Conservation (phyloP, 345 rosid species). For the Murraya koenigii region DNA sequence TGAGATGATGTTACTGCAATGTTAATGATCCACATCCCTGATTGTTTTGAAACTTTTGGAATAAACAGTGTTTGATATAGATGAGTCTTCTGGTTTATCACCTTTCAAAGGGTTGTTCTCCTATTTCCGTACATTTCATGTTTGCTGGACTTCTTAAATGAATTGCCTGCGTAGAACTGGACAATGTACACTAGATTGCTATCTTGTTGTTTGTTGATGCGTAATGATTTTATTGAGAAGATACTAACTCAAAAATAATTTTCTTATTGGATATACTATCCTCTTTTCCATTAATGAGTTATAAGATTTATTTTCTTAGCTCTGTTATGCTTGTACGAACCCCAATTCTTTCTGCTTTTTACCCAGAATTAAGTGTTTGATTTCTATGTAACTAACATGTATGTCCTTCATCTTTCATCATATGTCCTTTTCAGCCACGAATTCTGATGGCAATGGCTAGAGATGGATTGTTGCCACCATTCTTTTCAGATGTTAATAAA, state of each 20-base stretch:
- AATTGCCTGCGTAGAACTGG: not conserved
- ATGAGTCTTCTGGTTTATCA: not conserved
- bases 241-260: not conserved
- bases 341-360: not conserved
- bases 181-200: not conserved
- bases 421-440: constrained; percentile 56
- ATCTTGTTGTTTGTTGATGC: not conserved
- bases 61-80: not conserved
- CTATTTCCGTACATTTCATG: not conserved
- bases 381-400: constrained; percentile 1
- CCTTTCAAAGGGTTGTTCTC: not conserved
- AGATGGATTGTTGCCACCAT: constrained; percentile 83
- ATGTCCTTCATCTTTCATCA: not conserved
- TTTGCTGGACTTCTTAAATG: not conserved
- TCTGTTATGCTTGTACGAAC: constrained; percentile 4
- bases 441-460: constrained; percentile 95
- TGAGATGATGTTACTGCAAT: not conserved
- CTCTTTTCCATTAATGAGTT: not conserved
- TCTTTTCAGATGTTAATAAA: constrained; percentile 73
- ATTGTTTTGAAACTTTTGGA: not conserved
- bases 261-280: not conserved
- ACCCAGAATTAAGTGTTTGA: not conserved
- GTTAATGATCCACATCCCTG: not conserved
- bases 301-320: constrained; percentile 6
- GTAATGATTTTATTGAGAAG: not conserved